These are phyloP conservation scores for Calycina herbarum DNA, from an alignment of 2,329 filamentous ascomycete genomes.

Conservation along the genomic window DNA sequence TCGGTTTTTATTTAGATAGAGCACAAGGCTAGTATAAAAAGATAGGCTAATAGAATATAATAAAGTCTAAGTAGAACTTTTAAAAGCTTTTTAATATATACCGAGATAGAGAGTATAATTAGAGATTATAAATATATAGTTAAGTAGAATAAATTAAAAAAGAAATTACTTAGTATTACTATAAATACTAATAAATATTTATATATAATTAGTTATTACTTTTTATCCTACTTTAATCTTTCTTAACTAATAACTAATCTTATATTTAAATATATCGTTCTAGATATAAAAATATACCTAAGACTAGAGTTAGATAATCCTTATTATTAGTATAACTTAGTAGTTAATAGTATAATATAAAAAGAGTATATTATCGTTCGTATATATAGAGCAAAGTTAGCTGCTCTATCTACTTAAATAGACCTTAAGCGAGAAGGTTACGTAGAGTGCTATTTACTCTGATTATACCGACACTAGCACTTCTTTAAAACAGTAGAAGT, in stretches of 20 bases:
- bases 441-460: no score
- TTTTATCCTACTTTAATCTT: constrained; percentile 71
- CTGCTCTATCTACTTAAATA: no score
- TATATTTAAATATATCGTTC: constrained; percentile 75
- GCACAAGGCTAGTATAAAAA: constrained; percentile 93
- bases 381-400: no score
- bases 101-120: constrained; percentile 98
- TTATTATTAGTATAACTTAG: no score
- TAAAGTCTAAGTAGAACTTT: constrained; percentile 98
- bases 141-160: constrained; percentile 96
- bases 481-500: no score
- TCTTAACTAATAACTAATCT: constrained; percentile 77
- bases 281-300: constrained; percentile 93
- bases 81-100: constrained; percentile 94
- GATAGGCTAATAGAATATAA: constrained; percentile 98
- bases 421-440: no score
- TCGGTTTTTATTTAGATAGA: constrained; percentile 99
- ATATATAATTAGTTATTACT: constrained; percentile 96
- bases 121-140: constrained; percentile 91
- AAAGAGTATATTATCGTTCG: no score
- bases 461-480: no score
- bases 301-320: constrained; percentile 53
- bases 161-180: constrained; percentile 99
- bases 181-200: constrained; percentile 87
- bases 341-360: no score